Evolutionary conservation across 2,329 filamentous ascomycete species (phyloP).

Genomic region (Cytospora piceae): DNA sequence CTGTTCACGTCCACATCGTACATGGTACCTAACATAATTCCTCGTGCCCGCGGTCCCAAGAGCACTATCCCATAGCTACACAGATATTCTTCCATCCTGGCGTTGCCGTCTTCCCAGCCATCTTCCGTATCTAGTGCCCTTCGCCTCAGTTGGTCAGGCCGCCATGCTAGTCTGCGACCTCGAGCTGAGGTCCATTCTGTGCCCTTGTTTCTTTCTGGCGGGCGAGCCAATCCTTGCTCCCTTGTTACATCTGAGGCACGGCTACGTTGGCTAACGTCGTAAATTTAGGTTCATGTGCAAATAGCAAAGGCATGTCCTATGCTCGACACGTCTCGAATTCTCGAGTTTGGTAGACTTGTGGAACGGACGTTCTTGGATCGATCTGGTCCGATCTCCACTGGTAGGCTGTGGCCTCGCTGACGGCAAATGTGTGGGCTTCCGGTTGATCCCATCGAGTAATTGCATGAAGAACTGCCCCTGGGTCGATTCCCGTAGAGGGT

Average conservation of each 20-base stretch:
- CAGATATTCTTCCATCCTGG: constrained; percentile 1
- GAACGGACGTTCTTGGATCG: not conserved
- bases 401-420: not conserved
- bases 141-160: not conserved
- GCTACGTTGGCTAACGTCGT: not conserved
- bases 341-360: not conserved
- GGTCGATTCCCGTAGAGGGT: too few relatives aligned
- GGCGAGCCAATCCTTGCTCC: not conserved
- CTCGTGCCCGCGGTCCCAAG: constrained; percentile 8
- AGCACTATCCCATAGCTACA: constrained; percentile 10
- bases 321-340: not conserved
- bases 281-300: not conserved
- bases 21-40: constrained; percentile 1
- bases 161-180: not conserved
- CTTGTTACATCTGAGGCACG: not conserved
- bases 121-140: not conserved
- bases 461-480: too few relatives aligned
- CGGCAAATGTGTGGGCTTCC: not conserved
- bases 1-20: constrained; percentile 8
- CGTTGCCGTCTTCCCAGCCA: not conserved
- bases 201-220: not conserved
- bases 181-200: constrained; percentile 5
- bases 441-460: too few relatives aligned
- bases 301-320: not conserved
- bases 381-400: not conserved